A percentile compares a stretch with the other conserved stretches of the same genome.
phyloP scores from a whole-genome alignment of 768 basidiomycete species.

The Hygrocybe punicea region DNA sequence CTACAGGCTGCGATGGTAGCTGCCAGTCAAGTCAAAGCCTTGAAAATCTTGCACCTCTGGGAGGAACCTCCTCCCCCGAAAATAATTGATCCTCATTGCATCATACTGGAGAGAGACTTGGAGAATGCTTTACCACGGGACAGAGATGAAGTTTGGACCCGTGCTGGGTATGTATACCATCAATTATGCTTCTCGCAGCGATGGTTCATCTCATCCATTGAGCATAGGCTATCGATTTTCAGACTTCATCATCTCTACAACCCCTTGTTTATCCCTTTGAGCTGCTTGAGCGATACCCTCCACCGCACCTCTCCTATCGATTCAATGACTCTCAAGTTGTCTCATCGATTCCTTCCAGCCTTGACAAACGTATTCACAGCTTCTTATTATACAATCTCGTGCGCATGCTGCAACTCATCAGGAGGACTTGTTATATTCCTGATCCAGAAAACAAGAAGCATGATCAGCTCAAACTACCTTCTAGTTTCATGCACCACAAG shows the following conservation, averaged over 20 bases:
- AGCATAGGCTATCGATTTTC: slow-evolving; percentile 10
- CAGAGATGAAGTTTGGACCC: slow-evolving; percentile 15
- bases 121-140: slow-evolving; percentile 6
- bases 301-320: slow-evolving; percentile 2
- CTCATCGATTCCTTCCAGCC: slow-evolving; percentile 8
- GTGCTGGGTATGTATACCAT: slow-evolving; percentile 10
- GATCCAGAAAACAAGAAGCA: slow-evolving; percentile 4
- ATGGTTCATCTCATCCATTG: background rate
- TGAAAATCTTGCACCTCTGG: slow-evolving; percentile 1
- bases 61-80: background rate
- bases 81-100: slow-evolving; percentile 8
- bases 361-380: slow-evolving; percentile 11
- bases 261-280: slow-evolving; percentile 14
- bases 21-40: slow-evolving; percentile 1
- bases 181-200: background rate
- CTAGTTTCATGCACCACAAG: slow-evolving; percentile 5
- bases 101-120: slow-evolving; percentile 14
- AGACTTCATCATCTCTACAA: slow-evolving; percentile 14
- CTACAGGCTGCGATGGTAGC: slow-evolving; percentile 3
- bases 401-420: slow-evolving; percentile 14
- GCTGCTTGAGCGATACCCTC: slow-evolving; percentile 13
- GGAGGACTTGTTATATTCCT: slow-evolving; percentile 9
- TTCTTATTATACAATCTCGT: slow-evolving; percentile 13
- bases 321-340: slow-evolving; percentile 1
- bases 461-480: background rate